These are phyloP conservation scores for Didymella pomorum DNA, from an alignment of 2,329 filamentous ascomycete species.

Conservation along the genomic window DNA sequence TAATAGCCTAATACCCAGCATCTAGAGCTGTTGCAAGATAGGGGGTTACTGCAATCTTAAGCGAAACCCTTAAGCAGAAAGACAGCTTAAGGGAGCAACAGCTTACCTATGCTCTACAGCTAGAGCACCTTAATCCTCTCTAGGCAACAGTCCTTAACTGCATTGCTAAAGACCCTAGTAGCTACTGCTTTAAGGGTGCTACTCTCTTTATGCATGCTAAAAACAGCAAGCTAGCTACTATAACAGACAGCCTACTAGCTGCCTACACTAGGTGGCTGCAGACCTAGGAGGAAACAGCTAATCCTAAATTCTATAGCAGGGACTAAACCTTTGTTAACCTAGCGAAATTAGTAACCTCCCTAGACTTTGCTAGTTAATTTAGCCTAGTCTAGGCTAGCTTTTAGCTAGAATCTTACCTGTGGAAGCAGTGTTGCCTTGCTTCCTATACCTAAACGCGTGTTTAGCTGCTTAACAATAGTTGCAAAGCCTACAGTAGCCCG, in stretches of 20 bases:
- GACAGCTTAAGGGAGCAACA: not conserved
- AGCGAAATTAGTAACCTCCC: not conserved
- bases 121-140: not conserved
- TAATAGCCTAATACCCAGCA: not conserved
- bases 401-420: not conserved
- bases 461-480: not conserved
- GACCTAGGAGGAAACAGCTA: not conserved
- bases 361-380: not conserved
- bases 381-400: not conserved
- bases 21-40: not conserved
- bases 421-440: not conserved
- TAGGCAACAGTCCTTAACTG: not conserved
- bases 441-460: not conserved
- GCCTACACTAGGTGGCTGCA: not conserved
- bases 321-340: not conserved
- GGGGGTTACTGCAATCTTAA: not conserved
- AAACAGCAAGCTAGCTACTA: not conserved
- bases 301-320: not conserved
- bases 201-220: not conserved
- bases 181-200: not conserved
- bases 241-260: not conserved
- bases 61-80: not conserved
- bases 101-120: not conserved
- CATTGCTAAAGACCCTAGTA: not conserved
- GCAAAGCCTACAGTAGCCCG: not conserved